phyloP scores from a whole-genome alignment of 1,284 basidiomycete species.

The Puccinia hordei region DNA sequence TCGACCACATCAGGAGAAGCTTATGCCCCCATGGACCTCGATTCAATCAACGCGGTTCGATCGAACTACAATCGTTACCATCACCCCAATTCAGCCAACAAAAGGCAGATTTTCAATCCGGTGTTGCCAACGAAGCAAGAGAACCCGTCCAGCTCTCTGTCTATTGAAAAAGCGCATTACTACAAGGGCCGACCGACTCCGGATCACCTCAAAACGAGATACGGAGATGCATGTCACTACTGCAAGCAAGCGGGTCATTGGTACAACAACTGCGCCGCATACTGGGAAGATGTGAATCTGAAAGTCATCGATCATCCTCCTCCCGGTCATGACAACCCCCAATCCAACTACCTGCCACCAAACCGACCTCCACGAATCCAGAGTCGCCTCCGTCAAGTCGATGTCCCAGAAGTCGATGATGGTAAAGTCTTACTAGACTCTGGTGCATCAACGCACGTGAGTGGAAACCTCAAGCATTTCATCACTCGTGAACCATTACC shows the following conservation, averaged over 20 bases:
- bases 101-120: no score
- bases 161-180: not conserved
- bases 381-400: not conserved
- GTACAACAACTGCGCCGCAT: not conserved
- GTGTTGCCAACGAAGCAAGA: not conserved
- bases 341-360: not conserved
- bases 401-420: not conserved
- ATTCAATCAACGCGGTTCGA: not conserved
- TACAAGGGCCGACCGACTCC: not conserved
- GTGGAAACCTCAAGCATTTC: not conserved
- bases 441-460: slow-evolving; percentile 12
- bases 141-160: not conserved
- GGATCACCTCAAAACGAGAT: not conserved
- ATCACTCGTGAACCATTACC: not conserved
- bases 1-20: no score
- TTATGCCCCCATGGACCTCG: not conserved
- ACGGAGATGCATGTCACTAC: not conserved
- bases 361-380: not conserved
- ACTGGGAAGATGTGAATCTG: not conserved
- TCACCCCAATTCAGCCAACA: not conserved
- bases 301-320: not conserved
- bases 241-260: not conserved
- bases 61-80: not conserved
- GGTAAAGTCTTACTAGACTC: not conserved
- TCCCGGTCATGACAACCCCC: not conserved